Conservation (phyloP, 1,139 yeast species). For the Candida neerlandica region DNA sequence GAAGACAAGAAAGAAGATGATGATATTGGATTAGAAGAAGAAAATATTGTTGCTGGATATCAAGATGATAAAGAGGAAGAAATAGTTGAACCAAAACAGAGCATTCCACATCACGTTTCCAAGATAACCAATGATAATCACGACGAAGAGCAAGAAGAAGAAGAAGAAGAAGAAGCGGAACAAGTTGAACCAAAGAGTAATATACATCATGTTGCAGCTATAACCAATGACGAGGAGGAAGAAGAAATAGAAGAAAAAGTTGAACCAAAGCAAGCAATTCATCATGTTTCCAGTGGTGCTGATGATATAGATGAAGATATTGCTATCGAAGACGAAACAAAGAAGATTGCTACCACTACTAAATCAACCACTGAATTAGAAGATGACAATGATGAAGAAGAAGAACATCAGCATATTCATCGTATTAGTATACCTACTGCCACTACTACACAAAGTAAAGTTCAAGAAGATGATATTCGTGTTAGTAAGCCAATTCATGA, state of each 20-base stretch:
- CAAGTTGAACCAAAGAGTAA: neutral
- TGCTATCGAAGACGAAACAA: neutral
- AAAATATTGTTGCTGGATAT: neutral
- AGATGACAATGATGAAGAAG: slow-evolving; percentile 3
- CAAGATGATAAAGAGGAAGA: slow-evolving; percentile 1
- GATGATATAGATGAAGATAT: neutral
- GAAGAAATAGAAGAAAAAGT: neutral
- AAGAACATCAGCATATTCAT: neutral
- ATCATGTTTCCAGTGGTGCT: neutral
- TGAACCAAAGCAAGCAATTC: neutral
- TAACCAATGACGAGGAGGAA: neutral
- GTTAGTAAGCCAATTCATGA: neutral
- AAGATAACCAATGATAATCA: neutral
- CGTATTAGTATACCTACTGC: neutral
- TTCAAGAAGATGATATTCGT: neutral
- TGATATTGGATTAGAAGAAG: neutral
- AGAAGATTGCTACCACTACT: neutral
- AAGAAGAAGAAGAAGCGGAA: neutral
- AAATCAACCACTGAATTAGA: neutral
- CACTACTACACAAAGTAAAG: neutral
- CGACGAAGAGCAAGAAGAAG: neutral
- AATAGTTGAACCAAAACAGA: neutral
- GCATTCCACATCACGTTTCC: neutral
- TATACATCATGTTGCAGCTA: neutral
- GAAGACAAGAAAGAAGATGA: neutral